These are phyloP conservation scores for Fraxinus quadrangulata DNA, from an alignment of 257 asterid genomes.

Conservation along the genomic window DNA sequence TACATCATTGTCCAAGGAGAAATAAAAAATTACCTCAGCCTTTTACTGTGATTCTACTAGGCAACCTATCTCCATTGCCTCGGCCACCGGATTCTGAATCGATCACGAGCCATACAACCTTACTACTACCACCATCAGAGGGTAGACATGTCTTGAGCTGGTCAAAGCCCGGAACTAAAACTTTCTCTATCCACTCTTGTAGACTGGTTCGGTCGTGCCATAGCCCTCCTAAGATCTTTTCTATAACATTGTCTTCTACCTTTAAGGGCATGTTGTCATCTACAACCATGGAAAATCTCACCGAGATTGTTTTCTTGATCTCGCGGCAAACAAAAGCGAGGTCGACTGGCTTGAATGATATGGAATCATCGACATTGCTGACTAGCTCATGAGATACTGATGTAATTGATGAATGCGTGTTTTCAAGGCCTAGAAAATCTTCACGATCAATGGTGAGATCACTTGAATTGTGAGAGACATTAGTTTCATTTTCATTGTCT, in stretches of 20 bases:
- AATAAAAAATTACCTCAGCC: slow-evolving; percentile 25
- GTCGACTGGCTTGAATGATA: slow-evolving; percentile 70
- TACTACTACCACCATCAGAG: neutral
- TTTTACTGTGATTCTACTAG: slow-evolving; percentile 57
- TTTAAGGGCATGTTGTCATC: slow-evolving; percentile 34
- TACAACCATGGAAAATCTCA: slow-evolving; percentile 47
- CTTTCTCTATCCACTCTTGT: slow-evolving; percentile 45
- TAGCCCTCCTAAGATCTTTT: slow-evolving; percentile 44
- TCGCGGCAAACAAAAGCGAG: slow-evolving; percentile 58
- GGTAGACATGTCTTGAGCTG: slow-evolving; percentile 35
- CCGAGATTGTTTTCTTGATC: slow-evolving; percentile 70
- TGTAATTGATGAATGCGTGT: slow-evolving; percentile 42
- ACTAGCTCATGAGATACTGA: slow-evolving; percentile 65
- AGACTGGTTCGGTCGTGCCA: slow-evolving; percentile 46
- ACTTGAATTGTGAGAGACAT: slow-evolving; percentile 76
- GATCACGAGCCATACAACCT: slow-evolving; percentile 34
- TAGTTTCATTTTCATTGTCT: slow-evolving; percentile 50
- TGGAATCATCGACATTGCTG: slow-evolving; percentile 62
- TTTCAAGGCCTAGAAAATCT: slow-evolving; percentile 52
- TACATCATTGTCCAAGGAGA: slow-evolving; percentile 50
- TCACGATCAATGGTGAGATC: slow-evolving; percentile 75
- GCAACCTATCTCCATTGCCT: slow-evolving; percentile 59
- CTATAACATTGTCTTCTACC: slow-evolving; percentile 38
- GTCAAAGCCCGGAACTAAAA: slow-evolving; percentile 39
- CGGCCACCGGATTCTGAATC: slow-evolving; percentile 26